Evolutionary conservation across 176 grass and related monocot species (phyloP), one percentile per base, ranked within the genome.

Genomic region (Pharus latifolius): DNA sequence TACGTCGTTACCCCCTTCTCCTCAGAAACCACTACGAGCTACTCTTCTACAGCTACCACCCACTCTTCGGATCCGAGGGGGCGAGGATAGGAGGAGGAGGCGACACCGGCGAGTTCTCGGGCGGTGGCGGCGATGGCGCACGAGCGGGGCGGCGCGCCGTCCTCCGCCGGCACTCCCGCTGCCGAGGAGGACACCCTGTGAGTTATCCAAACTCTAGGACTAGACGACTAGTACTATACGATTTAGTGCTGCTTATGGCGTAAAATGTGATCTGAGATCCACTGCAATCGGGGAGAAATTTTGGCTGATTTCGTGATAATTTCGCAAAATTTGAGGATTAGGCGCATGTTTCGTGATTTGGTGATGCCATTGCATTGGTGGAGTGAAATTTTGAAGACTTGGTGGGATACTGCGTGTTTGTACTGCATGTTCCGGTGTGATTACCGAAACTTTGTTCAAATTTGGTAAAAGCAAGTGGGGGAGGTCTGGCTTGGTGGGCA

Each of bases 141-240:
- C 37, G 78, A 90, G 62, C 65, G 83, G 42, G 51, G 72, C 9
- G 49, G 42, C 11, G 58, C 72, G 37, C 34, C 43, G n/a, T 34
- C 75, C 27, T 73, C 82, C 22, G 49, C 62, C 61, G 60, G 62
- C 18, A 17, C 60, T 5, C 32, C 64, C n/a, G 20, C 68, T 4
- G 47, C 87, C 15, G 78, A 78, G 7, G 87, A 74, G 45, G 77
- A 75, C 78, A 78, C 68, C 43, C 34, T 86, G 87, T 86, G 62
- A 73, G 78, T 30, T 23, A 16, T 44, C 54, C 37, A n/a, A 10
- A 13, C 23, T 48, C 33, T 38, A 0, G 31, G n/a, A 51, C 22
- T 22, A 9, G 16, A 10, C 13, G 4, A 17, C 25, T 24, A 40
- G 6, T 20, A 2, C 35, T 9, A 28, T 31, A 6, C 18, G 2